phyloP scores from a whole-genome alignment of 306 rosid species.

The Bauhinia variegata region DNA sequence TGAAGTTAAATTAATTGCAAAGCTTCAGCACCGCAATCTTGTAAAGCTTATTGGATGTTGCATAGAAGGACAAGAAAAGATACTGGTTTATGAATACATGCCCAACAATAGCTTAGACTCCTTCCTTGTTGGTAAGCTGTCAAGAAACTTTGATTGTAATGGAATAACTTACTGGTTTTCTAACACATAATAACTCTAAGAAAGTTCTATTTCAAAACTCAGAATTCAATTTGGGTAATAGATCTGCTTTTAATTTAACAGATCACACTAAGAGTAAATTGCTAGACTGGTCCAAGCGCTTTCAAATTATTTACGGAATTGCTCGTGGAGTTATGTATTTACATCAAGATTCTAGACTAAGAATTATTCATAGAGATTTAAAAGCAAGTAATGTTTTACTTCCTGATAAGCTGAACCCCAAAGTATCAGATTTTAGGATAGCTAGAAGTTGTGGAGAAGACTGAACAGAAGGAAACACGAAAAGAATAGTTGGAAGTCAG shows the following conservation, averaged over 20 bases:
- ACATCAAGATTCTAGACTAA: constrained; percentile 48
- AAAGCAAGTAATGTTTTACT: constrained; percentile 51
- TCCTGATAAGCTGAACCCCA: constrained; percentile 42
- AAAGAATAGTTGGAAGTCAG: constrained; percentile 49
- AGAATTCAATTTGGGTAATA: background rate
- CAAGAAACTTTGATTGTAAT: background rate
- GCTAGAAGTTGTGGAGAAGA: constrained; percentile 48
- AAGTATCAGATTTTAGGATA: constrained; percentile 53
- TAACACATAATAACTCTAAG: background rate
- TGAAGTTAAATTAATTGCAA: constrained; percentile 47
- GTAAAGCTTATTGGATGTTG: constrained; percentile 56
- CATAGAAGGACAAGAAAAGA: constrained; percentile 41
- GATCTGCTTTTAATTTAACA: background rate
- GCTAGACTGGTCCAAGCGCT: constrained; percentile 28
- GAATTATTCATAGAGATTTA: constrained; percentile 48
- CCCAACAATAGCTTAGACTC: constrained; percentile 30
- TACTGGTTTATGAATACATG: constrained; percentile 36
- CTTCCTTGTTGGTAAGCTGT: background rate
- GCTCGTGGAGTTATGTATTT: constrained; percentile 53
- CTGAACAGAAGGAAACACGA: constrained; percentile 48
- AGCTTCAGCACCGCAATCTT: constrained; percentile 55
- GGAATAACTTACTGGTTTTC: too few relatives aligned
- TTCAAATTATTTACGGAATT: constrained; percentile 45
- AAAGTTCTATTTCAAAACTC: background rate
- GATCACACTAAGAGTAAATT: background rate